Conservation (phyloP, 495 filamentous ascomycete genomes). For the Chaetomidium leptoderma region DNA sequence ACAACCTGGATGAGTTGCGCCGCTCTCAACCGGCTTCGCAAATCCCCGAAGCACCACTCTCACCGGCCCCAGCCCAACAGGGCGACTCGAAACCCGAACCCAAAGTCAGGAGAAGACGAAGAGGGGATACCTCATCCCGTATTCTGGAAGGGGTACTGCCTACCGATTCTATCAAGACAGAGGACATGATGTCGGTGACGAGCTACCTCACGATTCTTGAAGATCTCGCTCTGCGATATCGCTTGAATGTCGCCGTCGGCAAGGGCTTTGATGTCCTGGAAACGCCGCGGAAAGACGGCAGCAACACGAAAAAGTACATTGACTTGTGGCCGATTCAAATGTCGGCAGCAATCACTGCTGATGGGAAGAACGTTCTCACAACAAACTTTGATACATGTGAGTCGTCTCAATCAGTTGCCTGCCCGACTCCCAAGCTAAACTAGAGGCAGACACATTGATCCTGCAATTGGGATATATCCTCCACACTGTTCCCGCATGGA, state of each 20-base stretch:
- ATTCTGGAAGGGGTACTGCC: conserved; percentile 52
- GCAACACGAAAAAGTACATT: conserved; percentile 69
- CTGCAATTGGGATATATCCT: conserved; percentile 82
- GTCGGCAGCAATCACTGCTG: conserved; percentile 69
- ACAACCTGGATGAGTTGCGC: conserved; percentile 69
- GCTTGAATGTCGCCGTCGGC: conserved; percentile 81
- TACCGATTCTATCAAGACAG: conserved; percentile 56
- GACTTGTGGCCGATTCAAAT: conserved; percentile 86
- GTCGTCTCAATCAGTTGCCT: conserved; percentile 5
- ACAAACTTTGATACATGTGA: conserved; percentile 86
- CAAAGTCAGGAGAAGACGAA: conserved; percentile 28
- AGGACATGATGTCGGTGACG: conserved; percentile 58
- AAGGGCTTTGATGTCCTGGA: conserved; percentile 77
- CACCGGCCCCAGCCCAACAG: conserved; percentile 22
- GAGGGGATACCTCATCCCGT: conserved; percentile 44
- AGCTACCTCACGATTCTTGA: conserved; percentile 81
- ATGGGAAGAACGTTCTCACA: conserved; percentile 65
- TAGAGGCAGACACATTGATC: conserved; percentile 63
- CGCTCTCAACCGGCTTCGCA: conserved; percentile 38
- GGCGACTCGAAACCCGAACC: conserved; percentile 19
- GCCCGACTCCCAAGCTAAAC: conserved; percentile 13
- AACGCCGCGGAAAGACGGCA: conserved; percentile 54
- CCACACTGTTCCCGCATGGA: conserved; percentile 78
- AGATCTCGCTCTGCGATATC: conserved; percentile 70
- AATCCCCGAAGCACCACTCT: conserved; percentile 32